phyloP scores from a whole-genome alignment of 163 green algal species.

The Volvox carteri region DNA sequence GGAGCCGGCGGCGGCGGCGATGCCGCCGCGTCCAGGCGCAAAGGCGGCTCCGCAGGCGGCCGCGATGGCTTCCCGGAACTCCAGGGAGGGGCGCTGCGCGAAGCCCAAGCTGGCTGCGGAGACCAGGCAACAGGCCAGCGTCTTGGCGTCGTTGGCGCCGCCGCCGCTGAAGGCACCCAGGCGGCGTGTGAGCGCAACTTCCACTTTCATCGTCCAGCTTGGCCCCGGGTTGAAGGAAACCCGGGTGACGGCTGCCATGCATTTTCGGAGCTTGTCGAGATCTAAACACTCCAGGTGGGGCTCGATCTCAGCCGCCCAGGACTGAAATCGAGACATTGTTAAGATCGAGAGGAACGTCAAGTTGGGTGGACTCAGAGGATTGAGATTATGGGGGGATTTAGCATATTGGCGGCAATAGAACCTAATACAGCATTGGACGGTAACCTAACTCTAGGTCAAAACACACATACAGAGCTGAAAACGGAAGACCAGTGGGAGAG shows the following conservation, averaged over 20 bases:
- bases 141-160: too few species aligned
- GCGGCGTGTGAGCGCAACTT: not conserved
- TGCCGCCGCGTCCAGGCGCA: too few species aligned
- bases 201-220: constrained; percentile 8
- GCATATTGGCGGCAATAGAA: too few species aligned
- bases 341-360: not conserved
- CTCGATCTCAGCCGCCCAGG: constrained; percentile 40
- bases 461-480: too few species aligned
- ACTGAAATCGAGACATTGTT: too few species aligned
- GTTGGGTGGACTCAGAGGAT: too few species aligned
- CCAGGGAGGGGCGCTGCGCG: not conserved
- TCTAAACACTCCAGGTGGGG: not conserved
- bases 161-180: not conserved
- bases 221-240: constrained; percentile 5
- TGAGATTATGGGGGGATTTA: too few species aligned
- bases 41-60: constrained; percentile 2
- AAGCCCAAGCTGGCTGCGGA: constrained; percentile 38
- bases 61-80: constrained; percentile 4
- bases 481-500: too few species aligned
- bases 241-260: constrained; percentile 33
- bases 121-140: constrained; percentile 47
- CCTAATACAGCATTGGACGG: too few species aligned
- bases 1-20: not conserved
- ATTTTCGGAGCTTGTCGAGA: constrained; percentile 45
- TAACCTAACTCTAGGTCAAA: too few species aligned